Base-by-base conservation (phyloP, 2,329 filamentous ascomycete genomes). In the Fusarium verticillioides region DNA sequence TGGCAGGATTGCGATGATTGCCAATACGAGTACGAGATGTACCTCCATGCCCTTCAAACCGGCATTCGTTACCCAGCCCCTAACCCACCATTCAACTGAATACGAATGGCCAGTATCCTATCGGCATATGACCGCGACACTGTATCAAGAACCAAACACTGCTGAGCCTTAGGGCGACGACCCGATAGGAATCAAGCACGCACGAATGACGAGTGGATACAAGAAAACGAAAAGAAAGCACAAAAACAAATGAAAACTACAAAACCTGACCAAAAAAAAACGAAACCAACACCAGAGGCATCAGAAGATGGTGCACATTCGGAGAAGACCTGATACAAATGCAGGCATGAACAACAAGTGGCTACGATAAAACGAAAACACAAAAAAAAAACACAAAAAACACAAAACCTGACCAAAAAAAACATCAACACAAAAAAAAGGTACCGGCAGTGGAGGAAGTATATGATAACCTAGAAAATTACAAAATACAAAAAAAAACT, bases 61-160 rank as follows among this genome's bases (percentile, higher is more conserved):
- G 10, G 4, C 7, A 6, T 28, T 11, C 0, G 10, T 5, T 44
- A 10, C 4, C 44, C 18, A 2, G 8, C 0, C 7, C 44, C 44
- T 1, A n/a, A 47, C 21, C 46, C 46, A 2, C 46, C 46, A 11
- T 49, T 49, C 28, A 16, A 49, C 9, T 47, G 9, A 47, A 16
- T 5, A 28, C 5, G 18, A 5, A 1, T 19, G 11, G 43, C 5
- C 11, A 18, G n/a, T 46, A 46, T 46, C 11, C 18, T 26, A 44
- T 44, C 16, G 5, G 43, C 5, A 26, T 44, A 19, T 4, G 7
- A 44, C 0, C 11, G 1, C 18, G 18, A 19, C 43, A 28, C 23
- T 28, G 18, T 46, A 28, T 19, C 43, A 28, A 46, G 23, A 26
- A 46, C 23, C 7, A 46, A 21, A 10, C 6, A 30, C 19, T n/a